These are phyloP conservation scores for Priceomyces castillae DNA, from an alignment of 805 yeast genomes.

Conservation along the genomic window DNA sequence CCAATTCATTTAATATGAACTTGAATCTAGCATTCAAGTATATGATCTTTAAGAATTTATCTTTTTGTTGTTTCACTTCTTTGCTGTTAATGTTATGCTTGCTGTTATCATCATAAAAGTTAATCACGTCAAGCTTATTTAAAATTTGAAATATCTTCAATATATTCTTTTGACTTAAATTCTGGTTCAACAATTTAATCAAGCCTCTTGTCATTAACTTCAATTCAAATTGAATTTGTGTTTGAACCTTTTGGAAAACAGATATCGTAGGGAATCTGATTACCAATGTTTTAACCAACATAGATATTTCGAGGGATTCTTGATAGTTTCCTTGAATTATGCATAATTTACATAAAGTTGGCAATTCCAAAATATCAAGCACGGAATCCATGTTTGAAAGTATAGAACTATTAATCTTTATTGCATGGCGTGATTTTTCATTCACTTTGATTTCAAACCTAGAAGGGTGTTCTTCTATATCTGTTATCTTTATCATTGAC, in stretches of 20 bases:
- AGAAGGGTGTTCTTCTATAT: conserved; percentile 4
- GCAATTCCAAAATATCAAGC: conserved; percentile 77
- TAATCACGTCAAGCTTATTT: conserved; percentile 51
- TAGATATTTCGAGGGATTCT: conserved; percentile 82
- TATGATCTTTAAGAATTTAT: conserved; percentile 44
- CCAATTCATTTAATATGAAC: conserved; percentile 62
- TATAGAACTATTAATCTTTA: conserved; percentile 32
- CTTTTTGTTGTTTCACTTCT: conserved; percentile 9
- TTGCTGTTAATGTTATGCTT: neutral
- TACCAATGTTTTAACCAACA: conserved; percentile 64
- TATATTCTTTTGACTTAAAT: conserved; percentile 73
- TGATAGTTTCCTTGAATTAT: conserved; percentile 83
- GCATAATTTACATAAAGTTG: conserved; percentile 80
- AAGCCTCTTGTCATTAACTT: conserved; percentile 68
- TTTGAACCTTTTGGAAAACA: conserved; percentile 49
- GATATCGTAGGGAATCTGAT: conserved; percentile 64
- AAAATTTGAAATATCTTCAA: conserved; percentile 77
- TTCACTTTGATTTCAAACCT: conserved; percentile 14
- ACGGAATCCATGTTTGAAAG: conserved; percentile 66
- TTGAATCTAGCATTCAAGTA: conserved; percentile 66
- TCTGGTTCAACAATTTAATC: conserved; percentile 66
- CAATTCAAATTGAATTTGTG: conserved; percentile 53
- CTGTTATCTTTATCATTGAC: conserved; percentile 12
- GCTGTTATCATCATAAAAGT: conserved; percentile 1
- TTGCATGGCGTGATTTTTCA: conserved; percentile 20